phyloP scores from a whole-genome alignment of 108 stramenopile genomes.

The Hondaea fermentalgiana region DNA sequence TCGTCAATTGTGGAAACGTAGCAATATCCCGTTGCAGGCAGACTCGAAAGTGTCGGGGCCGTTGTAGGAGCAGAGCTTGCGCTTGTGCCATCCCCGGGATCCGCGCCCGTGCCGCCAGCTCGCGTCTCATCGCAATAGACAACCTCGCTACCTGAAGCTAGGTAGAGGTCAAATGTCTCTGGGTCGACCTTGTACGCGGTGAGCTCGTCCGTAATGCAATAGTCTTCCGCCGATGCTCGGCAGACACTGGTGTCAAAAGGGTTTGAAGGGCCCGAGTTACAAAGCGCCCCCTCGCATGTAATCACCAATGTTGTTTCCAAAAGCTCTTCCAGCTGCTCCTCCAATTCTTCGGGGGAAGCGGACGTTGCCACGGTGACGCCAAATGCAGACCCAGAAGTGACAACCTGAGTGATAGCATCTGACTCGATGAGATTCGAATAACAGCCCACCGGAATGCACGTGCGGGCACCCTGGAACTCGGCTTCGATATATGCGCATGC shows the following conservation, averaged over 20 bases:
- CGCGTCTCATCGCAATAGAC: background rate
- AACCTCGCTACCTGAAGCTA: background rate
- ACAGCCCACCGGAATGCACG: background rate
- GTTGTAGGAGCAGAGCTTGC: background rate
- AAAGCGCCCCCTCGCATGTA: background rate
- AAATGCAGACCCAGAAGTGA: background rate
- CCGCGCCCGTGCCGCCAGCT: background rate
- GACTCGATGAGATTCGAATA: background rate
- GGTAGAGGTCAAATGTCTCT: background rate
- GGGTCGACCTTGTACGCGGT: background rate
- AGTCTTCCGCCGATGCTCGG: background rate
- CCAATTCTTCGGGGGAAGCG: background rate
- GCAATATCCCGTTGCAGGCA: background rate
- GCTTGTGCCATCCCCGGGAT: background rate
- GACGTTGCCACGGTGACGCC: background rate
- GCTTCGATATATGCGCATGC: background rate
- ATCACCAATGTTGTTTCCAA: background rate
- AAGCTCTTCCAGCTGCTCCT: background rate
- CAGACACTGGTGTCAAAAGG: slow-evolving; percentile 5
- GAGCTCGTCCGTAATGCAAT: background rate
- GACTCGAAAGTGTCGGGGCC: background rate
- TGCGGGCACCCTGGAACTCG: background rate
- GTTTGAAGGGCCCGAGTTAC: background rate
- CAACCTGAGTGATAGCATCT: background rate
- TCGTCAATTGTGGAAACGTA: background rate